Evolutionary conservation across 345 rosid species (phyloP), one percentile per base, ranked within the genome.

Genomic region (Linum lewisii): DNA sequence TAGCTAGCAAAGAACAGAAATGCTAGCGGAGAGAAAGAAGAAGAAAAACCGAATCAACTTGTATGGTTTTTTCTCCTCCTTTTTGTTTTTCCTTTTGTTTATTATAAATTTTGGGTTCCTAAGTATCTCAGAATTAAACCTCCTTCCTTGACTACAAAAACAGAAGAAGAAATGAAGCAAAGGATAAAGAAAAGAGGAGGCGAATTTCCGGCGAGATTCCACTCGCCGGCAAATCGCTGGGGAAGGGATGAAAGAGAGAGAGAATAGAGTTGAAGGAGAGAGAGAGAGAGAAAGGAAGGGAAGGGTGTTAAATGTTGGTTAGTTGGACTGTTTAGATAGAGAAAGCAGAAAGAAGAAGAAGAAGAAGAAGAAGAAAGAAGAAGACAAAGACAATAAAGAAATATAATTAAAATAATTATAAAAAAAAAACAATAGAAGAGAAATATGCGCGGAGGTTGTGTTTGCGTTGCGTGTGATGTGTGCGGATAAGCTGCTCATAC

Each of bases 181-280:
- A 2, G 21, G 68, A 47, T 51, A 60, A 70, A 69, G 58, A 47
- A 59, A 50, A 19, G 54, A 10, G 1, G 61, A 21, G 54, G 65
- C 67, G 63, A 67, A 53, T 64, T 62, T 65, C 78, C 83, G 81
- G 84, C 79, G 67, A 72, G 84, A 77, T 54, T 62, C 54, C 52
- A 49, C 75, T 58, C 79, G 76, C 76, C 81, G 81, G 79, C 71
- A 52, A 51, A 58, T 61, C 71, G 56, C 60, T 11, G 20, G 20
- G 57, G 59, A 34, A 34, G 18, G 4, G 18, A 42, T 16, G 47
- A 42, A 34, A 16, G 47, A 42, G 47, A 42, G 47, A 42, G 14
- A 42, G 14, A 42, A 5, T 11, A 42, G 57, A 24, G 29, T 18
- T 1, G 49, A 21, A 66, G 53, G 52, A 55, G 24, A 37, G 54